Evolutionary conservation across 2,329 filamentous ascomycete species (phyloP), one percentile per base, ranked within the genome.

Genomic region (Neonectria hederae): DNA sequence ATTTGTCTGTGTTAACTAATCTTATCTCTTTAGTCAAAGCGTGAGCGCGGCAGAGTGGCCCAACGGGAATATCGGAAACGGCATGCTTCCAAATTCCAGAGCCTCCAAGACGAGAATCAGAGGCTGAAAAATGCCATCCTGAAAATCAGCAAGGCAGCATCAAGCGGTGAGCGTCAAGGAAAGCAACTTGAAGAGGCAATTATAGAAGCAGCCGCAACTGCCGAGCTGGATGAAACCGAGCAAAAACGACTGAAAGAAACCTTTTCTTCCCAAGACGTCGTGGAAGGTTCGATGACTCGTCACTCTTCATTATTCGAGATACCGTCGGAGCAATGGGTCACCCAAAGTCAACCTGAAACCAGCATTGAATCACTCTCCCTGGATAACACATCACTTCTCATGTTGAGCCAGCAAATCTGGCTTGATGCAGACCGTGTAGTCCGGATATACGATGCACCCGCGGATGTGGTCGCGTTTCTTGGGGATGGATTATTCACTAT

Each of bases 61-160:
- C 72, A 74, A 55, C 68, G 72, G 19, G 69, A 74, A 24, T 74
- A 74, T 54, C 68, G 72, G 11, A 74, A 74, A 22, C 66, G 72
- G 1, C 72, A 74, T 54, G 70, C 65, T 5, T 71, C 69, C 26
- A 71, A 60, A 32, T 74, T 74, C 35, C 66, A 68, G 26, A 66
- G 28, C 3, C 67, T 74, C n/a, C 67, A 73, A 45, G 72, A 74
- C 4, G 72, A 74, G 28, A 74, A 74, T 1, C 65, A 65, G 46
- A 65, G 62, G n/a, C 42, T 74, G 26, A 67, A 63, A 32, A 61
- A 73, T 42, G 72, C 71, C 5, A 62, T 74, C 22, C 65, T 60
- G 19, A 63, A 61, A 32, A 63, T 74, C 53, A 60, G 66, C 45
- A 64, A 21, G 5, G 48, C 67, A 9, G 72, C 69, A 11, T 65